phyloP scores from a whole-genome alignment of 257 asterid genomes.

The Salvia miltiorrhiza region DNA sequence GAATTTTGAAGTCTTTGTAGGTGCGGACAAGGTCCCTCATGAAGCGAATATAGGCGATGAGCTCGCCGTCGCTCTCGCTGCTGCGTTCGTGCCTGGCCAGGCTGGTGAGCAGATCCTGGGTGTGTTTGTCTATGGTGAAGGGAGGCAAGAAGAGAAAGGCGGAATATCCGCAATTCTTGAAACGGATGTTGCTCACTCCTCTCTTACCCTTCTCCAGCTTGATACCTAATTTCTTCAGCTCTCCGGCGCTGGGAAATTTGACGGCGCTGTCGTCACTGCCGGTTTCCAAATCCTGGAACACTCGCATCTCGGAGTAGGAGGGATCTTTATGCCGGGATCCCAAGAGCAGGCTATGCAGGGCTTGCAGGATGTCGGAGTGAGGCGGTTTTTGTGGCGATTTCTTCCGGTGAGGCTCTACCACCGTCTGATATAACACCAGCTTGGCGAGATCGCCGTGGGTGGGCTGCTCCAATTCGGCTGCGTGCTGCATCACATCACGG shows the following conservation, averaged over 20 bases:
- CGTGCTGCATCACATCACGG: not conserved
- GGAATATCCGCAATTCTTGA: not conserved
- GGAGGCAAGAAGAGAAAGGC: not conserved
- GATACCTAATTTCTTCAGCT: not conserved
- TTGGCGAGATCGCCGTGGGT: not conserved
- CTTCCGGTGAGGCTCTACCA: constrained; percentile 10
- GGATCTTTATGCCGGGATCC: not conserved
- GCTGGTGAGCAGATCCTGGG: not conserved
- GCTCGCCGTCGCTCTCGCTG: not conserved
- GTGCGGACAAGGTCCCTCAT: not conserved
- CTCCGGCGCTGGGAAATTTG: constrained; percentile 9
- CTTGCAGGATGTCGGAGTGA: not conserved
- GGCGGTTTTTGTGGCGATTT: too few relatives aligned
- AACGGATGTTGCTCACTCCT: not conserved
- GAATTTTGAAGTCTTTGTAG: constrained; percentile 1
- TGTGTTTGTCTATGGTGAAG: not conserved
- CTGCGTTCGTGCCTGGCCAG: not conserved
- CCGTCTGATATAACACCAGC: not conserved
- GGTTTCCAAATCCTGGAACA: not conserved
- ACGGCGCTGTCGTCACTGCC: not conserved
- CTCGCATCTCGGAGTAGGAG: not conserved
- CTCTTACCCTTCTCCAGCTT: not conserved
- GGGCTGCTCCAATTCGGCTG: not conserved
- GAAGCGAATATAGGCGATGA: not conserved
- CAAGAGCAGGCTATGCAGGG: not conserved